Evolutionary conservation across 2,329 filamentous ascomycete species (phyloP).

Genomic region (Graphiopsis chlorocephala): DNA sequence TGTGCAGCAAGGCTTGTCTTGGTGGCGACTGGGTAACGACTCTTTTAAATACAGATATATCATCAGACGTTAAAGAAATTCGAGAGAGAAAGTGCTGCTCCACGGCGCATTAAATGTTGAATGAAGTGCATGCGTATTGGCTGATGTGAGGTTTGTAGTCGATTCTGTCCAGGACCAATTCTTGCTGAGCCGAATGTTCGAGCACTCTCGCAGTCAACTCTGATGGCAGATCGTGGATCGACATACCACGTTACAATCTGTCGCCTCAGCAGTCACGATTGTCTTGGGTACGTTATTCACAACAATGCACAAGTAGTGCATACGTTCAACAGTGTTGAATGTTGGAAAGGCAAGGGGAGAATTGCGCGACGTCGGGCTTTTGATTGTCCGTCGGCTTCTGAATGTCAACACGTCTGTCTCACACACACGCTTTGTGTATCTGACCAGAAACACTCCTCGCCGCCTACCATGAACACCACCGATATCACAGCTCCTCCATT

Average conservation of each 20-base stretch:
- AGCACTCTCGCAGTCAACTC: neutral
- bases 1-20: neutral
- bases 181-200: neutral
- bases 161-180: neutral
- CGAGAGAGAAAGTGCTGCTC: neutral
- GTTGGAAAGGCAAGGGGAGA: neutral
- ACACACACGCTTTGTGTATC: neutral
- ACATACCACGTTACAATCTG: neutral
- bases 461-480: constrained; percentile 15
- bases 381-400: neutral
- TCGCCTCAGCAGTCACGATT: neutral
- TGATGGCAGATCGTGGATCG: neutral
- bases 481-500: constrained; percentile 33
- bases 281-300: neutral
- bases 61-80: neutral
- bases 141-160: neutral
- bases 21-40: neutral
- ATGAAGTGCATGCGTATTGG: neutral
- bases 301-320: neutral
- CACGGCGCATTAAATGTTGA: neutral
- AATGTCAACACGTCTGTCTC: constrained; percentile 6
- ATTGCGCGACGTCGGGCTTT: neutral
- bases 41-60: neutral
- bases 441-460: neutral
- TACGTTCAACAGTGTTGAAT: neutral